Evolutionary conservation across 2,329 filamentous ascomycete genomes (phyloP).

Genomic region (Lachnellula arida): DNA sequence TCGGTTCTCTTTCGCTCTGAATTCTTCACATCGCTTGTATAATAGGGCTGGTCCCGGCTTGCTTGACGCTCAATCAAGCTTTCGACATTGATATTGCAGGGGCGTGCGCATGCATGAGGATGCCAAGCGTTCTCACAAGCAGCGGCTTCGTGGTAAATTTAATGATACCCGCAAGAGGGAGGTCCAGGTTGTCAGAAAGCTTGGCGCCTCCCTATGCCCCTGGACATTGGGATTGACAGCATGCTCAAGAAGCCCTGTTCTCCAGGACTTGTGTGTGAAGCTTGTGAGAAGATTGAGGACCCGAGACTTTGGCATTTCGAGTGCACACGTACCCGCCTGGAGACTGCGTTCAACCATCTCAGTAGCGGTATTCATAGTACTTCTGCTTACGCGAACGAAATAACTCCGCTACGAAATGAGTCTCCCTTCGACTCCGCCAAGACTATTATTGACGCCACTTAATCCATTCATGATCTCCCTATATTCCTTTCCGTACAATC

Average conservation of each 20-base stretch:
- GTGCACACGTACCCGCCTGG: slow-evolving; percentile 58
- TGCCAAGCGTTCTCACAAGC: slow-evolving; percentile 22
- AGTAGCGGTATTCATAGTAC: slow-evolving; percentile 60
- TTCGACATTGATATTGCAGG: too few species aligned
- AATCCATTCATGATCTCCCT: neutral
- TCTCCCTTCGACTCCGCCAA: neutral
- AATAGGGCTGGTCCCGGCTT: too few species aligned
- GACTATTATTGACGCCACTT: neutral
- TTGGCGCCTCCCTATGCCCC: too few species aligned
- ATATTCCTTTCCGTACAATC: neutral
- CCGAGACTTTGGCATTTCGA: slow-evolving; percentile 62
- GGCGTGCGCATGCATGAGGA: too few species aligned
- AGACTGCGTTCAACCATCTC: slow-evolving; percentile 58
- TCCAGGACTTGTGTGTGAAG: slow-evolving; percentile 57
- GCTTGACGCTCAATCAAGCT: too few species aligned
- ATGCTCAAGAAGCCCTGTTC: slow-evolving; percentile 64
- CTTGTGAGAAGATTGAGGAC: slow-evolving; percentile 58
- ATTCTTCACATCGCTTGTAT: too few species aligned
- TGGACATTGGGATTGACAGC: too few species aligned
- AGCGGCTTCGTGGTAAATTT: slow-evolving; percentile 53
- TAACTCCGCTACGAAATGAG: slow-evolving; percentile 31
- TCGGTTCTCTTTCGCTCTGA: too few species aligned
- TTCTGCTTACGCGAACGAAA: slow-evolving; percentile 55
- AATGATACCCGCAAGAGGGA: slow-evolving; percentile 33
- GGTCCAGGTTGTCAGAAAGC: slow-evolving; percentile 39